Base-by-base conservation (phyloP, 257 asterid species). In the Solanum verrucosum region DNA sequence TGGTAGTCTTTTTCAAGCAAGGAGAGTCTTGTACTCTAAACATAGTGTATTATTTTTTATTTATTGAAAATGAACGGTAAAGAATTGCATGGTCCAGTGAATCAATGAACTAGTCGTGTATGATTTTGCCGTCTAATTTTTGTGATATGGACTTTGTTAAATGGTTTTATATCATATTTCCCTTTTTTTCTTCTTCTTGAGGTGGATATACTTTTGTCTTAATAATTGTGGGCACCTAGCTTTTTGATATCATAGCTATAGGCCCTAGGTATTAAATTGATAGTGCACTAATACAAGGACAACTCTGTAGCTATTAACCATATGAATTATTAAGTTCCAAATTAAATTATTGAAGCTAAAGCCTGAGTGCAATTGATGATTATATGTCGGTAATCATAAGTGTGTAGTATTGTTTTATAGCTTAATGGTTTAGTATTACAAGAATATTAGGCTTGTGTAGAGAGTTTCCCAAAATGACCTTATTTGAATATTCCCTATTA, bases 1-100 rank as follows among this genome's bases (percentile, higher is more conserved):
- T 84, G 91, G 89, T 33, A 65, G 92, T 91, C 90, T 25, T 87
- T 87, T 89, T 88, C 93, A 21, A 38, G 60, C 89, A 85, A 85
- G 72, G 88, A 70, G n/a, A 72, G 21, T 21, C 83, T 67, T 87
- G 86, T 40, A 40, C 70, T 65, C 71, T 78, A 49, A 85, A 44
- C 16, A 81, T 7, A 20, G 11, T 56, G 65, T 56, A 56, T 56
- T 20, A 7, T 56, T 3, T 81, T 81, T 81, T 49, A 46, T 81
- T 37, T 65, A 46, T 29, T 87, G 84, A 38, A 81, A 31, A 65
- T 86, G 88, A 87, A 74, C 56, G 87, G 88, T 86, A 83, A 44
- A 21, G 40, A 87, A 77, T 86, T 44, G 38, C 44, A 60, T 60
- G 52, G 67, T 85, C 40, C 87, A 71, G 84, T 86, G 83, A 90